These are phyloP conservation scores for Metrosideros polymorpha DNA, from an alignment of 441 rosid species.

Conservation along the genomic window DNA sequence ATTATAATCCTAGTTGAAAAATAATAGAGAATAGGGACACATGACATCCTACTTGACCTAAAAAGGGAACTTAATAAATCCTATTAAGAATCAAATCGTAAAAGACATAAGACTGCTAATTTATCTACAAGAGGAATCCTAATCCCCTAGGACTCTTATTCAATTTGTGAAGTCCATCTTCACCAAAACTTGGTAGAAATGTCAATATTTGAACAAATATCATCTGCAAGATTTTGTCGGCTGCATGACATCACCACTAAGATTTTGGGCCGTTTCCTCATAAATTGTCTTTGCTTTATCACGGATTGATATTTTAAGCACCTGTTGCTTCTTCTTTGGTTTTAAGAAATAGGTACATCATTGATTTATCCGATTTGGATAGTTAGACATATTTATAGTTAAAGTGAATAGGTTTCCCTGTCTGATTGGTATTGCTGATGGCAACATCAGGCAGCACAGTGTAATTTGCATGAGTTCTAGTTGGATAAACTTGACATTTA, in stretches of 20 bases:
- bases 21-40: neutral
- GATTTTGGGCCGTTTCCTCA: neutral
- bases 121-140: neutral
- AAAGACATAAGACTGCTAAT: neutral
- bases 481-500: neutral
- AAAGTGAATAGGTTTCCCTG: neutral
- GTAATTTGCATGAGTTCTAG: neutral
- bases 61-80: neutral
- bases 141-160: neutral
- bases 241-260: neutral
- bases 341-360: neutral
- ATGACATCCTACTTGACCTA: neutral
- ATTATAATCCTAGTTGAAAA: neutral
- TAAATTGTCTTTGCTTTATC: neutral
- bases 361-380: neutral
- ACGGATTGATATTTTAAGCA: neutral
- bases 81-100: neutral
- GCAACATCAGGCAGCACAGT: neutral
- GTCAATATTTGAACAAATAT: neutral
- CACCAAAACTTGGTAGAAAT: neutral
- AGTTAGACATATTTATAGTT: neutral
- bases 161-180: neutral
- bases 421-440: neutral
- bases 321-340: neutral
- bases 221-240: neutral